Evolutionary conservation across 176 grass and related monocot species (phyloP).

Genomic region (Carex scoparia): DNA sequence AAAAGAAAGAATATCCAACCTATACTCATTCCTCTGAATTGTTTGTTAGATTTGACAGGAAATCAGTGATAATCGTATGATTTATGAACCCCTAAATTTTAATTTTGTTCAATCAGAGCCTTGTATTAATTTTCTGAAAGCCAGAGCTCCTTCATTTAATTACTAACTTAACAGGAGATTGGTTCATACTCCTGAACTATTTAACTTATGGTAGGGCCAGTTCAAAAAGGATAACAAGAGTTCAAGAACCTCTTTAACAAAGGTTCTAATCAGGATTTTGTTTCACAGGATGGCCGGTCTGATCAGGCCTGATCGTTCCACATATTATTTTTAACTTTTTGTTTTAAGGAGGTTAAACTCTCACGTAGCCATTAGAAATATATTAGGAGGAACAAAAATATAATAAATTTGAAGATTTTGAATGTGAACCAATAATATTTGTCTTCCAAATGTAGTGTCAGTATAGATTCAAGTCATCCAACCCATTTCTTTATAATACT

Average conservation of each 20-base stretch:
- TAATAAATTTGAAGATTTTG: too few species aligned
- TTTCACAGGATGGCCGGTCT: not conserved
- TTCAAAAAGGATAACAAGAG: not conserved
- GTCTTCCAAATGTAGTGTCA: too few species aligned
- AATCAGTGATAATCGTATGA: not conserved
- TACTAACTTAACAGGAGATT: not conserved
- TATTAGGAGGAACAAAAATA: too few species aligned
- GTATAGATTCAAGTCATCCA: too few species aligned
- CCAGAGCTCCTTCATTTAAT: not conserved
- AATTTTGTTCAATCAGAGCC: not conserved
- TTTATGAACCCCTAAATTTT: not conserved
- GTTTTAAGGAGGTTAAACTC: not conserved
- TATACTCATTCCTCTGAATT: too few species aligned
- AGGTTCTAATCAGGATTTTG: not conserved
- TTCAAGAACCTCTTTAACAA: not conserved
- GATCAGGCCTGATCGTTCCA: not conserved
- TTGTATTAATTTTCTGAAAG: not conserved
- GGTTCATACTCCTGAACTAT: not conserved
- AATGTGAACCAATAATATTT: too few species aligned
- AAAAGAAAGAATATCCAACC: not conserved
- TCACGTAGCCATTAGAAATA: not conserved
- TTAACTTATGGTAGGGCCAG: not conserved
- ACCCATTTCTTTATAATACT: too few species aligned
- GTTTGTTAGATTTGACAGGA: too few species aligned
- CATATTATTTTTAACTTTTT: not conserved